Base-by-base conservation (phyloP, 2,329 filamentous ascomycete genomes). In the Sporothrix brasiliensis region DNA sequence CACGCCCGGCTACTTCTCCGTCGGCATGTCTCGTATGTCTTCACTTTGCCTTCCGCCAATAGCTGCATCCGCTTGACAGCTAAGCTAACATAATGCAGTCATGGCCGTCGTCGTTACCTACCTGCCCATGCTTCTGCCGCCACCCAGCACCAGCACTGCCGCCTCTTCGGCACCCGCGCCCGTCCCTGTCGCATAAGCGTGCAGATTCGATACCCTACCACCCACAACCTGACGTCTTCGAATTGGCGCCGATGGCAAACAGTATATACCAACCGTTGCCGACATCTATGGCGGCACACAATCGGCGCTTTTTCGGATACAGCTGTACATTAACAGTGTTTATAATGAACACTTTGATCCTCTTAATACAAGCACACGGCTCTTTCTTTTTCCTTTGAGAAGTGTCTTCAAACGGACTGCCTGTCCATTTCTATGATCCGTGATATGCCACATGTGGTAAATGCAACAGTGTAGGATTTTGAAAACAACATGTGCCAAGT, bases 1-100 rank as follows among this genome's bases (percentile, higher is more conserved):
- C 60, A 94, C 92, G 5, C 93, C 94, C 2, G 78, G 79, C 44
- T 78, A 79, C 74, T 80, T 80, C 69, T 73, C 75, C 13, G 78
- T 80, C 24, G 79, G 77, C 71, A 80, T 80, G 79, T 76, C 79
- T 6, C 30, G 78, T 79, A 74, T 39, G 78, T 69, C 30, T 7
- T 19, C 19, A 10, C 16, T 34, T 9, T 34, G 34, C 1, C 34
- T 7, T 34, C 34, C 34, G 13, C 14, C 2, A 47, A 34, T 19
- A 34, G n/a, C 6, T 50, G 6, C 27, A 10, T 24, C 13, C 14
- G 21, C 39, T 34, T 21, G 10, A 2, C 27, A 1, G n/a, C n/a
- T 2, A 16, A 49, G 19, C 54, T 70, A 24, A 68, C 58, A 27
- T 13, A 50, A 70, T 30, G 14, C 10, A 79, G 79, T 77, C 53